Conservation (phyloP, 1,284 basidiomycete genomes). For the Moesziomyces antarcticus region DNA sequence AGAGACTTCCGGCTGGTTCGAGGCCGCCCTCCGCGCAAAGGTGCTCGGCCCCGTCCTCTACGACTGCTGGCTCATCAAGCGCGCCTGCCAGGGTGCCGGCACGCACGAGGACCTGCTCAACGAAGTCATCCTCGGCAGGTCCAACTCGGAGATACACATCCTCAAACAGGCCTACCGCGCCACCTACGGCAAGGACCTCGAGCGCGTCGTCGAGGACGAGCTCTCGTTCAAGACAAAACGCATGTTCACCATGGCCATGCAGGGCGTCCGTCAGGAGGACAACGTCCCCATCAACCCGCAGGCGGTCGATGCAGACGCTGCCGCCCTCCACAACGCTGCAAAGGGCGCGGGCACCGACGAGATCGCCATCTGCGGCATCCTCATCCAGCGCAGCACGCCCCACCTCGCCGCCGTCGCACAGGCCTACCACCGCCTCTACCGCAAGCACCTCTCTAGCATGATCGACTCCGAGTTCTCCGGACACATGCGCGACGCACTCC, state of each 20-base stretch:
- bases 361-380: slow-evolving; percentile 63
- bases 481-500: slow-evolving; percentile 62
- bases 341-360: slow-evolving; percentile 59
- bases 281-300: slow-evolving; percentile 46
- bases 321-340: slow-evolving; percentile 38
- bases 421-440: slow-evolving; percentile 55
- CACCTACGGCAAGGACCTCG: slow-evolving; percentile 57
- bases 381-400: slow-evolving; percentile 59
- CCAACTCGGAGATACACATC: slow-evolving; percentile 61
- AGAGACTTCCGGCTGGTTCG: slow-evolving; percentile 65
- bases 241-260: slow-evolving; percentile 62
- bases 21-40: slow-evolving; percentile 55
- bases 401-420: slow-evolving; percentile 62
- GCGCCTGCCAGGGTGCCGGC: slow-evolving; percentile 62
- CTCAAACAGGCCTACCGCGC: slow-evolving; percentile 64
- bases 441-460: slow-evolving; percentile 49
- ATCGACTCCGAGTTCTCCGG: slow-evolving; percentile 64
- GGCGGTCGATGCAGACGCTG: slow-evolving; percentile 47
- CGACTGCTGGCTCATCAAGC: slow-evolving; percentile 63
- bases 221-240: slow-evolving; percentile 66
- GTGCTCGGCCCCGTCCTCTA: slow-evolving; percentile 61
- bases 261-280: slow-evolving; percentile 59
- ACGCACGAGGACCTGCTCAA: slow-evolving; percentile 66
- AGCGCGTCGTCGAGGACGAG: slow-evolving; percentile 64
- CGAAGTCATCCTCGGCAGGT: slow-evolving; percentile 62